Percentiles rank a stretch among this genome's conserved stretches.
Conservation (phyloP, 306 rosid genomes). For the Dryas alaskensis region DNA sequence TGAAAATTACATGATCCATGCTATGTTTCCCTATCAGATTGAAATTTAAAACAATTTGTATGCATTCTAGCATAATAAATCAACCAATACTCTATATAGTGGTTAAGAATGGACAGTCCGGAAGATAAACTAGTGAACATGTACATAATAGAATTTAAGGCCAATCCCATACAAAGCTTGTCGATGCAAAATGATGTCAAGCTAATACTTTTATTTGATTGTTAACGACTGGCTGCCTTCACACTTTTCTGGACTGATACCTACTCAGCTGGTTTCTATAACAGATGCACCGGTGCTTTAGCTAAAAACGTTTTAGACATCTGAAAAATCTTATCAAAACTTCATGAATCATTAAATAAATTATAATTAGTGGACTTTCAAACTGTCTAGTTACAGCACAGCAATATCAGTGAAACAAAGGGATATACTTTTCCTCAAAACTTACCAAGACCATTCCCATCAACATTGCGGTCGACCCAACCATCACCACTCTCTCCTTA, state of each 20-base stretch:
- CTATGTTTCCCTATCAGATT: background rate
- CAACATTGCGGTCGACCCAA: slow-evolving; percentile 86
- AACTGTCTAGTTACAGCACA: background rate
- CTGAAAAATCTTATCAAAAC: background rate
- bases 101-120: background rate
- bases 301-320: background rate
- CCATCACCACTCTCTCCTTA: slow-evolving; percentile 76
- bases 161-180: background rate
- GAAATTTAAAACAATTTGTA: background rate
- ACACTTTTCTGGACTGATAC: background rate
- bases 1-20: slow-evolving; percentile 32
- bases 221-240: background rate
- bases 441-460: slow-evolving; percentile 98
- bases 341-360: background rate
- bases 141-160: too few relatives aligned
- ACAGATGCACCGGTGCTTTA: background rate
- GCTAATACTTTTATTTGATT: background rate
- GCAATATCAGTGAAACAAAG: background rate
- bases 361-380: background rate
- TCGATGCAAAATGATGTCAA: background rate
- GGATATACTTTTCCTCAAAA: background rate
- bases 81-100: background rate
- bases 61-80: background rate
- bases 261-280: background rate
- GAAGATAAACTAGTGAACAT: background rate